These are phyloP conservation scores for Udeniomyces megalosporus DNA, from an alignment of 768 basidiomycete species.

Conservation along the genomic window DNA sequence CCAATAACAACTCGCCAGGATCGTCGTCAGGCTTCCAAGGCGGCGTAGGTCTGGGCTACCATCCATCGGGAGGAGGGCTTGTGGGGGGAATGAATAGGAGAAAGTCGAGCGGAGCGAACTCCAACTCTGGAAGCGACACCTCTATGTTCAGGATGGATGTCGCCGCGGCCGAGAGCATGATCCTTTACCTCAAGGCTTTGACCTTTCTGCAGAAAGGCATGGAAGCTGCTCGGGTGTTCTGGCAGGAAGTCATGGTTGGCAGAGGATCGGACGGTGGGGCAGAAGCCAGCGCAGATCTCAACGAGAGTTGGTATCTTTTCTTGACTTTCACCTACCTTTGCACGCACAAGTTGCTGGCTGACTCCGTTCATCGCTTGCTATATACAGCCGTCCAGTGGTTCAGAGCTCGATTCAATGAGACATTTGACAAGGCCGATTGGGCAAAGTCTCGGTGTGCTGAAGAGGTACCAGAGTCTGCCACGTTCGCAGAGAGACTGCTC, in stretches of 20 bases:
- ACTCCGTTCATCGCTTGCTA: neutral
- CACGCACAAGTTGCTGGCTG: too few species aligned
- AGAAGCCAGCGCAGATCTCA: conserved; percentile 33
- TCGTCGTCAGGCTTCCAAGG: conserved; percentile 14
- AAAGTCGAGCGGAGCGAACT: conserved; percentile 23
- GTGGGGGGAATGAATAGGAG: conserved; percentile 10
- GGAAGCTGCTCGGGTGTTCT: conserved; percentile 46
- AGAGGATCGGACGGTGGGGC: conserved; percentile 12
- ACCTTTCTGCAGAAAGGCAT: conserved; percentile 87
- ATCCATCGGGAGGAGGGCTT: neutral
- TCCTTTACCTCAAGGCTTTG: conserved; percentile 37
- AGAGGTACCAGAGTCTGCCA: conserved; percentile 57
- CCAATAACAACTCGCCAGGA: conserved; percentile 12
- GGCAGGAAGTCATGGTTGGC: neutral
- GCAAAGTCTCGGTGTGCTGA: conserved; percentile 37
- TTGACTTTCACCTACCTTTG: too few species aligned
- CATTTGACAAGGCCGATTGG: conserved; percentile 70
- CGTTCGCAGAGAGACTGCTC: conserved; percentile 74
- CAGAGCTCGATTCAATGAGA: conserved; percentile 82
- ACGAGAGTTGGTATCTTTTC: conserved; percentile 49
- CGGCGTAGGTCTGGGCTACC: neutral
- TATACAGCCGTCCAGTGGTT: conserved; percentile 52
- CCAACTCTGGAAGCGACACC: conserved; percentile 24
- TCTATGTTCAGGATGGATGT: conserved; percentile 17
- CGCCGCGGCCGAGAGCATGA: conserved; percentile 25